Base-by-base conservation (phyloP, 305 asterid genomes). In the Fraxinus xanthoxyloides region DNA sequence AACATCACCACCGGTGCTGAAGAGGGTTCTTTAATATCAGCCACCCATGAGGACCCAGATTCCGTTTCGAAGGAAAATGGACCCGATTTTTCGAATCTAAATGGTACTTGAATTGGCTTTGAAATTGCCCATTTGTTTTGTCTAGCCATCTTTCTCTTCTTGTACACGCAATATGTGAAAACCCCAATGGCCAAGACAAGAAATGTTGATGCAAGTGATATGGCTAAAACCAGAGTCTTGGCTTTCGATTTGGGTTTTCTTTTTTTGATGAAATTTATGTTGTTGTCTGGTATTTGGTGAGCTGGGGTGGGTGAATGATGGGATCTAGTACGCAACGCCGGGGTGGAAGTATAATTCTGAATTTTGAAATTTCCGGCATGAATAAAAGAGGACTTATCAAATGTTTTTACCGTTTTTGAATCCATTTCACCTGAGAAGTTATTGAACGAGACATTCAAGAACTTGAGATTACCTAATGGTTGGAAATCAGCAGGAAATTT, bases 31-130 rank as follows among this genome's bases (percentile, higher is more conserved):
- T 90, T 92, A 8, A 95, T 91, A 77, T 95, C 99, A 1, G 95
- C 99, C 0, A 95, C 84, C 99, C 99, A 95, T 24, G 96, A 92
- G 24, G 93, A 89, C 23, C 98, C 98, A 70, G 98, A 93, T 75
- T 92, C 99, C 0, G 99, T 95, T 70, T 92, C 98, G 82, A 95
- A 95, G 4, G 94, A 87, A 75, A 95, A 93, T 76, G 99, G 99
- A 34, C 99, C 99, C 28, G 97, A 89, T 84, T 91, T 93, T 65
- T 95, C 98, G 5, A 92, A 40, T 48, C 90, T 84, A 79, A 91
- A 90, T 1, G 96, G 97, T 79, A 82, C 72, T 77, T 93, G 97
- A 77, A 91, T 85, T 61, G 99, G 98, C 79, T 84, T 91, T 0
- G 99, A 91, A 15, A 95, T 93, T 48, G 94, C 87, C 99, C 99